Evolutionary conservation across 2,329 filamentous ascomycete genomes (phyloP), one percentile per base, ranked within the genome.

Genomic region (Arthrinium phaeospermum): DNA sequence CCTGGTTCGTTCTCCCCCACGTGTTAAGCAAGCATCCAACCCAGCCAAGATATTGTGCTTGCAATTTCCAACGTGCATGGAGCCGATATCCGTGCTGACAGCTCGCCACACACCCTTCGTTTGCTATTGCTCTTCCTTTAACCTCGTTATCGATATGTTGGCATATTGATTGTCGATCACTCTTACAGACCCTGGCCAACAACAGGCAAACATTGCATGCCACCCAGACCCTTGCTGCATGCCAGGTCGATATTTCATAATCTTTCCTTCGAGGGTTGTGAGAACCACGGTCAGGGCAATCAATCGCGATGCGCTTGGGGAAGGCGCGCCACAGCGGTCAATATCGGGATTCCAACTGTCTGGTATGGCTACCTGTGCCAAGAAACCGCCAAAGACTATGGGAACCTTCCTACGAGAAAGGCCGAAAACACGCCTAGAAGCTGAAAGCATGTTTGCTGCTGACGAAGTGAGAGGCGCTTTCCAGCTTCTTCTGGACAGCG

Each of bases 61-160:
- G 53, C 27, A 57, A 57, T 57, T 57, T 57, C 53, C 27, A 57
- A 57, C 53, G 27, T 57, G 53, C 53, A 57, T 34, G 27, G 53
- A 34, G 27, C 53, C 53, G 27, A 57, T 10, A 57, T 57, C 53
- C 53, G 27, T 34, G 27, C 53, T 57, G 53, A 57, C 27, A 57
- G 53, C 27, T 57, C 10, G 8, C 37, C 53, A 19, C 53, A 30
- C 8, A 4, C 12, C 8, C 2, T 13, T 16, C 49, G 14, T 57
- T 16, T 16, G 12, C 16, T 22, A 34, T 30, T 34, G 4, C 53
- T 24, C 37, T 24, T n/a, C 47, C 46, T 49, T 49, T 22, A 30
- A 19, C 24, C 24, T 14, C 24, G 10, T 53, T 30, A 53, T 16
- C 24, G 24, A 6, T 27, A 57, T 57, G 13, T 16, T 30, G 27